Evolutionary conservation across 306 rosid genomes (phyloP).

Genomic region (Gillenia trifoliata): DNA sequence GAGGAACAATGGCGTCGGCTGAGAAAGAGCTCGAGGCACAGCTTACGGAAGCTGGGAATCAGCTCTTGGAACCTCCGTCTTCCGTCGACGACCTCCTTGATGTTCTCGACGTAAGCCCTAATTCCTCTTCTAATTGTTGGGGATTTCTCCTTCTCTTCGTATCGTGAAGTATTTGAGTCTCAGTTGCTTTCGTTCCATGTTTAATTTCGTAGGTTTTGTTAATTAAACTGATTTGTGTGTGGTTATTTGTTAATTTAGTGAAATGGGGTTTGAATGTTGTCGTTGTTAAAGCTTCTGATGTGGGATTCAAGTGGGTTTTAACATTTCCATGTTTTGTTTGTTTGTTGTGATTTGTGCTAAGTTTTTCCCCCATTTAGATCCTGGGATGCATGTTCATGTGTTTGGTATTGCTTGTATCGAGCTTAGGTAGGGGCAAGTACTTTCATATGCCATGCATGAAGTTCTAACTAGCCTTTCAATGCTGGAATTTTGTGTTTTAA

Average conservation of each 20-base stretch:
- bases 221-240: neutral
- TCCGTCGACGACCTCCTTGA: conserved; percentile 65
- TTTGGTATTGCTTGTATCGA: neutral
- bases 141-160: neutral
- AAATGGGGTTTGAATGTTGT: neutral
- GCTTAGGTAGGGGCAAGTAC: neutral
- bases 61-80: conserved; percentile 67
- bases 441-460: neutral
- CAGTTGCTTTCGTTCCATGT: neutral
- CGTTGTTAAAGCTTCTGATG: conserved; percentile 4
- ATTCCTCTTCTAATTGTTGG: neutral
- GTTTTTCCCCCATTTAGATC: neutral
- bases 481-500: neutral
- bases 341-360: conserved; percentile 12
- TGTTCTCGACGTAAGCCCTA: conserved; percentile 61
- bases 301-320: neutral
- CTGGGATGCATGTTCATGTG: conserved; percentile 5
- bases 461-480: neutral
- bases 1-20: conserved; percentile 47
- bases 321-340: neutral
- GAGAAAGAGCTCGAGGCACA: conserved; percentile 53
- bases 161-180: neutral
- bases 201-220: neutral
- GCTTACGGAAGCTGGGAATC: conserved; percentile 65
- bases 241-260: conserved; percentile 1